Base-by-base conservation (phyloP, 306 rosid genomes). In the Dalbergia cochinchinensis region DNA sequence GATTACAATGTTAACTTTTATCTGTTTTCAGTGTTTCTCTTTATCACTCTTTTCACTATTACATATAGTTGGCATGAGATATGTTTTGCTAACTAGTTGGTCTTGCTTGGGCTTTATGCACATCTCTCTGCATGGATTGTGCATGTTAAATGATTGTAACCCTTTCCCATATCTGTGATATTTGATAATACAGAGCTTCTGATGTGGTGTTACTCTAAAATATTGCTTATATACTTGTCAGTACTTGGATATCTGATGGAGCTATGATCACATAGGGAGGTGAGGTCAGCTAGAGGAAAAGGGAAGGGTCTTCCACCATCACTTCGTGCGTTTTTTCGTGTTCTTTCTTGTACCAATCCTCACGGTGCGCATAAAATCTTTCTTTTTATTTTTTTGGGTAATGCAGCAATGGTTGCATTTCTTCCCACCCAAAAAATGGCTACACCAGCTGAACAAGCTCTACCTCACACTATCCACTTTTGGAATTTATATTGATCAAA, bases 231-330 rank as follows among this genome's bases (percentile, higher is more conserved):
- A 69, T 60, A 66, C 69, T 64, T 82, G 78, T 50, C 65, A 74
- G 78, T 86, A 73, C 82, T 31, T 86, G 74, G 69, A 76, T 68
- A 60, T 83, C 89, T 83, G 83, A 86, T 71, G 71, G 80, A 51
- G 70, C 67, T 65, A 59, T 74, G 71, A 78, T 86, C 82, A 50
- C 78, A 12, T 47, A 92, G 96, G 87, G 96, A 94, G 83, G 91
- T 94, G 77, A 84, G 64, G 69, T 83, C 84, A 16, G 82, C 82
- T 77, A 70, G 58, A 26, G 88, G 88, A 64, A 94, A 86, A 66
- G 97, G 90, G 86, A 89, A 84, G 84, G 96, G 98, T 67, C 74
- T 94, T 79, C 92, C 96, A 0, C 97, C 86, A 64, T 90, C 98
- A 74, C 89, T 91, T 73, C 91, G 91, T 44, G 97, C 98, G 55